These are phyloP conservation scores for Sporisorium iseilematis-ciliati DNA, from an alignment of 1,284 basidiomycete genomes.

Conservation along the genomic window DNA sequence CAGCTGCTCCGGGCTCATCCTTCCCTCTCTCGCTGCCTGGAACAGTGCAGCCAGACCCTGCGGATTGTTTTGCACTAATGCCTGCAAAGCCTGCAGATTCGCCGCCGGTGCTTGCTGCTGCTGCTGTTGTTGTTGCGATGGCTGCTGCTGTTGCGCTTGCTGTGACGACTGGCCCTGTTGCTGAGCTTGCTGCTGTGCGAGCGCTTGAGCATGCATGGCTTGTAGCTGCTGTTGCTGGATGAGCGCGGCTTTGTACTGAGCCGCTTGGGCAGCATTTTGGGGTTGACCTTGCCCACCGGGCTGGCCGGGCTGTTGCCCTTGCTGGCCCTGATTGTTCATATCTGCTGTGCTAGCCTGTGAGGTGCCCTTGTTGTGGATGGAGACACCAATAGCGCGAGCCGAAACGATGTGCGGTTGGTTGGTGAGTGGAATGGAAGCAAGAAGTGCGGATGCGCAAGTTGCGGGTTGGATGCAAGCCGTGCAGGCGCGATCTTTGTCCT, in stretches of 20 bases:
- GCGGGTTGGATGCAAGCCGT: conserved; percentile 18
- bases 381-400: not conserved
- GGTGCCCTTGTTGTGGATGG: not conserved
- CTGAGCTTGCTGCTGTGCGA: conserved; percentile 47
- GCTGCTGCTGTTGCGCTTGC: conserved; percentile 26
- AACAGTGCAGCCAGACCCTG: conserved; percentile 57
- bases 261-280: conserved; percentile 39
- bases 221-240: conserved; percentile 57
- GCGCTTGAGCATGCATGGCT: conserved; percentile 43
- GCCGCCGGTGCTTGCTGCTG: conserved; percentile 30
- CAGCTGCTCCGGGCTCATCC: conserved; percentile 59
- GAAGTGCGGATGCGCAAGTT: not conserved
- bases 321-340: conserved; percentile 40
- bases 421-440: not conserved
- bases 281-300: conserved; percentile 26
- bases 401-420: too few relatives aligned
- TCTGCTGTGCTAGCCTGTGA: not conserved
- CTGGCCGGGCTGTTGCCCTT: conserved; percentile 33
- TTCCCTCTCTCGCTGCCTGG: conserved; percentile 61
- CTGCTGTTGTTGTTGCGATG: conserved; percentile 35
- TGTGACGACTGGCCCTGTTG: conserved; percentile 36
- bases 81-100: conserved; percentile 53
- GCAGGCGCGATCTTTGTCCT: conserved; percentile 15
- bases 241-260: conserved; percentile 49
- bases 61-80: conserved; percentile 60